A percentile compares a stretch with the other conserved stretches of the same genome.
phyloP scores from a whole-genome alignment of 345 rosid genomes.

The Gossypium anomalum region DNA sequence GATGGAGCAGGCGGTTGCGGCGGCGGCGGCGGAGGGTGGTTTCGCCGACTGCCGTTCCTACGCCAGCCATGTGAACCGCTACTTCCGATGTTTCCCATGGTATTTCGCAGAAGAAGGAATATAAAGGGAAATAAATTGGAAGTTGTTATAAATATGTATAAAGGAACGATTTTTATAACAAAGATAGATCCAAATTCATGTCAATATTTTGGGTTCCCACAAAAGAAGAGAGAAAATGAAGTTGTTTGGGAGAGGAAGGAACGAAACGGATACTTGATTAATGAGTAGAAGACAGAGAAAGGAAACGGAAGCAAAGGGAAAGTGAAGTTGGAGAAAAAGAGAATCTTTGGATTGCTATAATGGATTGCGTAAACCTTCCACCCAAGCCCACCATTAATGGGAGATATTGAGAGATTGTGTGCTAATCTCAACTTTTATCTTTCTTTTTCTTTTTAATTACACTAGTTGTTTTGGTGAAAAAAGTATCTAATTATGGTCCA shows the following conservation, averaged over 20 bases:
- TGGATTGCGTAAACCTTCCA: conserved; percentile 51
- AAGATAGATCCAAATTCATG: background rate
- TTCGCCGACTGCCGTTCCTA: conserved; percentile 43
- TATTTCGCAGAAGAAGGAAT: background rate
- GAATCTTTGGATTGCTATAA: conserved; percentile 24
- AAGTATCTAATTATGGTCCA: no score
- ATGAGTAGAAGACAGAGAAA: background rate
- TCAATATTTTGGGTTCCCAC: background rate
- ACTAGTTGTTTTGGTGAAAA: no score
- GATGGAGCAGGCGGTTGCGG: conserved; percentile 39
- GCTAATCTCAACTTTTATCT: no score
- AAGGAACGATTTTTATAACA: conserved; percentile 2
- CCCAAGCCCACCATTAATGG: conserved; percentile 31
- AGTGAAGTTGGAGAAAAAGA: background rate
- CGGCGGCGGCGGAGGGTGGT: conserved; percentile 32
- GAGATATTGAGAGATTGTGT: conserved; percentile 4
- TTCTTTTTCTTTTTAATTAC: no score
- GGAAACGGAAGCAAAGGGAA: background rate
- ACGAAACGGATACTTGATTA: background rate
- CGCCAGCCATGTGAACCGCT: conserved; percentile 53
- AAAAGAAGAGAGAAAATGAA: background rate
- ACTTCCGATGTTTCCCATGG: conserved; percentile 72
- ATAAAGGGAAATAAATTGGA: background rate
- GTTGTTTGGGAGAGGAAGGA: background rate
- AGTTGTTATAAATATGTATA: conserved; percentile 2